Evolutionary conservation across 352 stramenopile genomes (phyloP), one percentile per base, ranked within the genome.

Genomic region (Achlya hypogyna): DNA sequence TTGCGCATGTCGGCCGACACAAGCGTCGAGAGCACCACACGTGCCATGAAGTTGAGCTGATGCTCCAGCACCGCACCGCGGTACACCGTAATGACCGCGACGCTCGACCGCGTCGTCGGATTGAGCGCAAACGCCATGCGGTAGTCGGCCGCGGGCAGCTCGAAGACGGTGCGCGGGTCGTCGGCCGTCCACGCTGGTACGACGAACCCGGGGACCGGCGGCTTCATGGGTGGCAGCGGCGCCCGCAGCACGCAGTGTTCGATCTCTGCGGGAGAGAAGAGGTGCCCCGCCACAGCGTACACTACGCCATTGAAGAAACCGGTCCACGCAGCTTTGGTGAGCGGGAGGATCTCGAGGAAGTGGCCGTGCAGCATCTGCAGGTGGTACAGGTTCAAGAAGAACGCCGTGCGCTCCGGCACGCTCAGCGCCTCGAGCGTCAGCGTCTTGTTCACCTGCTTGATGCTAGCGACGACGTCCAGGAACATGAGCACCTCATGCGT

Each of bases 301-400:
- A 65, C 79, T 23, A 74, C 72, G 16, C 74, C 74, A 27, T 86
- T 86, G 75, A 85, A 88, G 49, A 88, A 88, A 34, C 74, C 75
- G 18, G 69, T 72, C 79, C 79, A 88, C 64, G 79, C 80, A 9
- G 74, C 79, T 53, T 74, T 75, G 29, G 51, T 20, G 5, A 27
- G 22, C 10, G 76, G 78, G 1, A 85, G 45, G 23, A 86, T 62
- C 0, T 71, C 74, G 4, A 86, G 47, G 16, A 87, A 65, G 38
- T 67, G 76, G 5, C 73, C 60, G 51, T 88, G 77, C 1, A 86
- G 16, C 29, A 84, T 40, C 31, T 84, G 66, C 14, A 85, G 40
- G 35, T 88, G 79, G 52, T 79, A 86, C 38, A 88, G 32, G 53
- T 86, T 88, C n/a, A 88, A 47, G 52, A 86, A 75, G 27, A 82